A percentile compares a stretch with the other conserved stretches of the same genome.
Conservation (phyloP, 2,329 filamentous ascomycete species). For the Penicillium polonicum region DNA sequence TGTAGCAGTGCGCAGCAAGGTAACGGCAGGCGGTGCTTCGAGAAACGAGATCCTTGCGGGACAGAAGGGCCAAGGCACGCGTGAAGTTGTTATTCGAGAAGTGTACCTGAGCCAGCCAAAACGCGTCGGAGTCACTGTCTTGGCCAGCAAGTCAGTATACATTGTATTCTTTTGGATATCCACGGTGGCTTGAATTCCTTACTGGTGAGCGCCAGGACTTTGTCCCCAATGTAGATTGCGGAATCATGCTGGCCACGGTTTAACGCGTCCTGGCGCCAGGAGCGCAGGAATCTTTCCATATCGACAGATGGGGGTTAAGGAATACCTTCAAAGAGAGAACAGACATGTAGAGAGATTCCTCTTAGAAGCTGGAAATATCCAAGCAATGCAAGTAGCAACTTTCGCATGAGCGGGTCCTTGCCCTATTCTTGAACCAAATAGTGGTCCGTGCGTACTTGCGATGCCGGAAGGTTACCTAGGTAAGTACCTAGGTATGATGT, state of each 20-base stretch:
- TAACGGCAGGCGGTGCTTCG: conserved; percentile 87
- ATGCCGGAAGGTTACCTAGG: background rate
- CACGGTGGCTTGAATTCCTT: background rate
- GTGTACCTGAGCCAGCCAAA: conserved; percentile 97
- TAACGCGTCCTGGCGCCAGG: conserved; percentile 92
- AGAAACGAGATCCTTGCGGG: conserved; percentile 75
- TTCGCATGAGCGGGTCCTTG: conserved; percentile 20
- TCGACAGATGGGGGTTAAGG: conserved; percentile 5
- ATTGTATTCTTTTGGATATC: background rate
- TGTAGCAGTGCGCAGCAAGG: conserved; percentile 87
- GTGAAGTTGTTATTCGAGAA: conserved; percentile 95
- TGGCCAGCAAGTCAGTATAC: conserved; percentile 7
- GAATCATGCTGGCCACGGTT: conserved; percentile 96
- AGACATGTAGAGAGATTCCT: conserved; percentile 17
- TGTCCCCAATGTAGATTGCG: conserved; percentile 96
- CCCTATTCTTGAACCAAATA: conserved; percentile 21
- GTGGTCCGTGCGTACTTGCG: conserved; percentile 20
- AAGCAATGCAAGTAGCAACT: background rate
- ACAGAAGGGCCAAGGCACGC: conserved; percentile 81
- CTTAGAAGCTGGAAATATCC: background rate
- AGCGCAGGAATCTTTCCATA: conserved; percentile 92
- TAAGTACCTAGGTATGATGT: no score
- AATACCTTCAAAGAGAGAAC: background rate
- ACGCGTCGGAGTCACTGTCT: conserved; percentile 93
- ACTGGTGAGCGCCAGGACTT: conserved; percentile 92